Conservation (phyloP, 768 basidiomycete genomes). For the Thelephora ganbajun region DNA sequence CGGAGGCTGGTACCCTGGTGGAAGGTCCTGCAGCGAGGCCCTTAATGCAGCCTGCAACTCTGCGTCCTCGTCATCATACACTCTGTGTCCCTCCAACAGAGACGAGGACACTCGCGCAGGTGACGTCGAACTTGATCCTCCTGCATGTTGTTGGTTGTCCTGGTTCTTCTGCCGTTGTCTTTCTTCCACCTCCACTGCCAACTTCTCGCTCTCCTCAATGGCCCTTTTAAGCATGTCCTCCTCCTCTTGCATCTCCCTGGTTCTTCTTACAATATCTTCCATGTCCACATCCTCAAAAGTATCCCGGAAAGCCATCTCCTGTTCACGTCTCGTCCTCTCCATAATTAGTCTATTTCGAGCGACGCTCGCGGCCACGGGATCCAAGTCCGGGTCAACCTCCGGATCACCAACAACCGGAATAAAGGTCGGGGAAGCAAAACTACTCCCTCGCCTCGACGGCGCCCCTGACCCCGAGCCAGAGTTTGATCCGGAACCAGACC, state of each 20-base stretch:
- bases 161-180: conserved; percentile 12
- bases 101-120: conserved; percentile 3
- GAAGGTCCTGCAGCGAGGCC: conserved; percentile 61
- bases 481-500: not conserved
- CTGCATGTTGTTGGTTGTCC: not conserved
- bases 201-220: conserved; percentile 44
- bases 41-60: conserved; percentile 79
- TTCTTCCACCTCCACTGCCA: conserved; percentile 21
- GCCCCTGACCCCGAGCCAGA: too few relatives aligned
- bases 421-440: too few relatives aligned
- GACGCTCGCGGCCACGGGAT: conserved; percentile 55
- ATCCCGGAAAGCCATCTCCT: conserved; percentile 53
- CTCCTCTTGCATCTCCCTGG: conserved; percentile 30
- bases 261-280: conserved; percentile 18
- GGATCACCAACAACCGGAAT: too few relatives aligned
- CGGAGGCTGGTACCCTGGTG: conserved; percentile 31
- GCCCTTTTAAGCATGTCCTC: conserved; percentile 41
- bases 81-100: conserved; percentile 20
- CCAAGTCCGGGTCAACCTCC: conserved; percentile 15
- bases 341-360: conserved; percentile 46
- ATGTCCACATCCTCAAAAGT: conserved; percentile 24
- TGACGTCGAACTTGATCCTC: not conserved
- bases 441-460: too few relatives aligned
- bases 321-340: conserved; percentile 49
- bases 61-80: conserved; percentile 79